Base-by-base conservation (phyloP, 1,139 yeast species). In the Magnusiomyces ingens region DNA sequence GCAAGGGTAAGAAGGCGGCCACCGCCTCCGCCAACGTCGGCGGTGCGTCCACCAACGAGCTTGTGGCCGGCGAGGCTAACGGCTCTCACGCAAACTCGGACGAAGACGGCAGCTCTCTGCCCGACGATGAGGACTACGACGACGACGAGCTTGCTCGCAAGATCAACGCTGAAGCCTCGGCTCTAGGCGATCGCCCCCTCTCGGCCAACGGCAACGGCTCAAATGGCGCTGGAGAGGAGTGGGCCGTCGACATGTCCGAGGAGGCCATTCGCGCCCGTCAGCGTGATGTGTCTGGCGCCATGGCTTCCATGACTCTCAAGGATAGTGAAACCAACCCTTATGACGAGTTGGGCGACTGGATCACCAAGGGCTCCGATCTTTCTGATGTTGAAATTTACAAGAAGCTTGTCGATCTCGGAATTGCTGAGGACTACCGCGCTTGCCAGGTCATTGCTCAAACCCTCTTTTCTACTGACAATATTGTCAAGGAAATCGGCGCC, bases 161-260 rank as follows among this genome's bases (percentile, higher is more conserved):
- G 32, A 85, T 89, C 70, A 83, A 86, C 64, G 90, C 91, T 48
- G 95, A 87, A 68, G 95, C 95, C 32, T 85, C 90, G 13, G 81
- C 78, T 51, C 75, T 87, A 60, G 75, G 77, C 36, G 72, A 26
- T 26, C 32, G 32, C 32, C 32, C 32, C 8, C 32, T 26, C 8
- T 26, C 32, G 4, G 8, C 72, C 26, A 70, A 80, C 55, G 81
- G 85, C 55, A 37, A n/a, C 13, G 22, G 21, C 21, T 18, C 15
- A 12, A 42, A 18, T 26, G 32, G 12, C 10, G 18, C 21, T 40
- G 43, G 21, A 17, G 43, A 40, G 84, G 96, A 89, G 60, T 93
- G 99, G 99, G 90, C 98, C 19, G 97, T 91, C 52, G 99, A 93
- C 70, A 87, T 93, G 82, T 87, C 96, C 52, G 95, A 87, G 68